Base-by-base conservation (phyloP, 192 early-diverging fungal species). In the Martensiomyces pterosporus region DNA sequence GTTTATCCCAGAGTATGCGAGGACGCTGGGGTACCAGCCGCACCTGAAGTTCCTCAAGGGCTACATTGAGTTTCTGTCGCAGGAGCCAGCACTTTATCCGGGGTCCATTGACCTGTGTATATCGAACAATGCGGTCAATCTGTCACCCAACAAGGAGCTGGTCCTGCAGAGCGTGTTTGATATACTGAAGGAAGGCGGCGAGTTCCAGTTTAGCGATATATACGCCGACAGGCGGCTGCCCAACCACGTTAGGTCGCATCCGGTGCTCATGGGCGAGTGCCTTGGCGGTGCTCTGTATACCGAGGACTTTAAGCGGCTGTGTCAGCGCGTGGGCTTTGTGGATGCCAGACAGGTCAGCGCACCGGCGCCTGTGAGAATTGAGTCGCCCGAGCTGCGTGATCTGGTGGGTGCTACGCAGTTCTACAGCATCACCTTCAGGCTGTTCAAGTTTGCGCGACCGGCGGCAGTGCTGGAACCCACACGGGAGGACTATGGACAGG, bases 61-160 rank as follows among this genome's bases (percentile, higher is more conserved):
- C 1, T 72, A 76, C 44, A 76, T 76, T 24, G 74, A 76, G 48
- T 43, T 57, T 18, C 54, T 76, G 39, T 24, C 24, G 36, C 43
- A 53, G 42, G 51, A 41, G 37, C 46, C 57, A 0, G 67, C 22
- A 24, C 46, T 52, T n/a, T 46, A 57, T 26, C 23, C 64, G 2
- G 51, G 37, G 13, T 65, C 74, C 4, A 57, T 57, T n/a, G 74
- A 76, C 39, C 35, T 76, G 42, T 65, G 62, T 42, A 76, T 76
- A 37, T 66, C 62, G 40, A 76, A 76, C 60, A 51, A 42, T 55
- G 74, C 49, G 3, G 52, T 76, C 25, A 76, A 76, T n/a, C 58
- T 76, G 55, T 76, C 62, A 39, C 74, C 67, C 36, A 58, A 76
- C 51, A 71, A 76, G 59, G 47, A 61, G 36, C 44, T 57, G 25